phyloP scores from a whole-genome alignment of 2,329 filamentous ascomycete genomes.

The Plenodomus biglobosus region DNA sequence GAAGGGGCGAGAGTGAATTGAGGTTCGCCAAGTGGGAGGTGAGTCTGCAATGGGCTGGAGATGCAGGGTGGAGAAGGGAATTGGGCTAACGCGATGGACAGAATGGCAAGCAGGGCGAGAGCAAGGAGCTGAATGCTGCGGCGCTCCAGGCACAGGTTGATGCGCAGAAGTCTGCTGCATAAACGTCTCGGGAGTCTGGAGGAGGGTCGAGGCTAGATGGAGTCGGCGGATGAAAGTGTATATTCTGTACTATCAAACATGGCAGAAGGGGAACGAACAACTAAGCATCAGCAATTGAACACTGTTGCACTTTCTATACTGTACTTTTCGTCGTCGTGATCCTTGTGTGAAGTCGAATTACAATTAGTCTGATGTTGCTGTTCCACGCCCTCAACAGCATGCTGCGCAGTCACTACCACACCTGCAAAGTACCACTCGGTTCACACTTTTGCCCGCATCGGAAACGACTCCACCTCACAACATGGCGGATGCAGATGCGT shows the following conservation, averaged over 20 bases:
- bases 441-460: constrained; percentile 34
- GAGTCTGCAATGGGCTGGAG: constrained; percentile 48
- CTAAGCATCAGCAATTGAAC: neutral
- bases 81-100: constrained; percentile 48
- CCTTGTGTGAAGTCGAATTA: constrained; percentile 6
- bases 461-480: constrained; percentile 36
- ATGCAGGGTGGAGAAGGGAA: neutral
- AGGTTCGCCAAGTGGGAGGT: constrained; percentile 96
- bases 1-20: constrained; percentile 85
- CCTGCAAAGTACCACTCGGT: constrained; percentile 18
- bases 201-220: constrained; percentile 6
- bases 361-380: constrained; percentile 2
- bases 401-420: constrained; percentile 3
- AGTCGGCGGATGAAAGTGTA: constrained; percentile 35
- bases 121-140: constrained; percentile 67
- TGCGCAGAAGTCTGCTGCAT: constrained; percentile 49
- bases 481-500: constrained; percentile 32
- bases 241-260: constrained; percentile 43
- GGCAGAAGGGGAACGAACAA: constrained; percentile 17
- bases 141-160: constrained; percentile 52
- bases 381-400: constrained; percentile 3
- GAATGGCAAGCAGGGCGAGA: constrained; percentile 95
- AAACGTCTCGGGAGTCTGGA: constrained; percentile 6
- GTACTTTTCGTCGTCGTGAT: constrained; percentile 3
- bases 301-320: constrained; percentile 22